Percentiles rank a stretch among this genome's conserved stretches.
phyloP scores from a whole-genome alignment of 306 rosid species.

The Castanopsis chinensis region DNA sequence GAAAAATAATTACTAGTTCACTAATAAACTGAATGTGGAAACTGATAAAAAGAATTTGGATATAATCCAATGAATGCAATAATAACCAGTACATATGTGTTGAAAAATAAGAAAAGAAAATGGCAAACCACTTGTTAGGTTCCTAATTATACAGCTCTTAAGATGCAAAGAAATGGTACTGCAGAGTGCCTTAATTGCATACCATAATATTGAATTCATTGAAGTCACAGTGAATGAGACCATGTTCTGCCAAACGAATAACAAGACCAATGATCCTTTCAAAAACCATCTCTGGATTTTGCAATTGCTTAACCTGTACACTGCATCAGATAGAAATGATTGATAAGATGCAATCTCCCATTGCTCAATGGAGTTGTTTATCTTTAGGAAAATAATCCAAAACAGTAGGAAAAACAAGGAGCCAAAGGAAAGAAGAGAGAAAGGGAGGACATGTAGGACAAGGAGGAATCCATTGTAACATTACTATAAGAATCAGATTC shows the following conservation, averaged over 20 bases:
- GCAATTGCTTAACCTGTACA: constrained; percentile 86
- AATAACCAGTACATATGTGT: neutral
- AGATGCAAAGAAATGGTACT: constrained; percentile 4
- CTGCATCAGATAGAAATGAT: constrained; percentile 39
- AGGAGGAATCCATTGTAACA: neutral
- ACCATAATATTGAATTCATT: constrained; percentile 96
- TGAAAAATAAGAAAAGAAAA: neutral
- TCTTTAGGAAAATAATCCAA: neutral
- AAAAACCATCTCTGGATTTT: constrained; percentile 77
- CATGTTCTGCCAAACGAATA: constrained; percentile 83
- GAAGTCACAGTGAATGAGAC: constrained; percentile 95
- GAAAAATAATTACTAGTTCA: neutral
- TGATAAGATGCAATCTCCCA: neutral
- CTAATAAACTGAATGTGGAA: constrained; percentile 19
- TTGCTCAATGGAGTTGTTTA: neutral
- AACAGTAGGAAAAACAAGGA: neutral
- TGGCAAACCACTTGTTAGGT: neutral
- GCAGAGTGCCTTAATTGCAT: constrained; percentile 22
- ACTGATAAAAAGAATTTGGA: neutral
- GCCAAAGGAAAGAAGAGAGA: neutral
- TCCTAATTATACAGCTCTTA: neutral
- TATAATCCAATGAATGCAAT: neutral
- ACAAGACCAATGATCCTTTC: constrained; percentile 71
- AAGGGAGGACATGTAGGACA: neutral
- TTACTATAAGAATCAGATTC: too few species aligned